Evolutionary conservation across 495 filamentous ascomycete species (phyloP).

Genomic region (Trichoderma parareesei): DNA sequence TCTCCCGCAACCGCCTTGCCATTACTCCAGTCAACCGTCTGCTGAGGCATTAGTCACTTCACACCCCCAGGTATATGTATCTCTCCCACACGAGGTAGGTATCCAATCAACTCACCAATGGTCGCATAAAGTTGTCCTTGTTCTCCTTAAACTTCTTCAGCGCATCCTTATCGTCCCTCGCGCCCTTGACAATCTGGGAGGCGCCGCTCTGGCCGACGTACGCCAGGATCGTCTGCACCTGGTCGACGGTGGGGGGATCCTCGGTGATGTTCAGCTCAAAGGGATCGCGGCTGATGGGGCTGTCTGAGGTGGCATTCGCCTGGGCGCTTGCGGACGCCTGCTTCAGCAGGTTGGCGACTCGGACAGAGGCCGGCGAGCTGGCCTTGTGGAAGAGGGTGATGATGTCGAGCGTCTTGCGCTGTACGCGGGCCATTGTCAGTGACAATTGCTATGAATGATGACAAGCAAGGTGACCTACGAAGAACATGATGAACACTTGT

Average conservation of each 20-base stretch:
- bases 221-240: slow-evolving; percentile 79
- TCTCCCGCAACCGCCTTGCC: slow-evolving; percentile 70
- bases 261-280: slow-evolving; percentile 87
- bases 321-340: slow-evolving; percentile 56
- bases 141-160: slow-evolving; percentile 59
- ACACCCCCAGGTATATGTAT: background rate
- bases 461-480: slow-evolving; percentile 16
- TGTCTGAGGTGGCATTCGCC: slow-evolving; percentile 52
- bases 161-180: slow-evolving; percentile 63
- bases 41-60: slow-evolving; percentile 12
- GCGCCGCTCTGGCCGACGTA: slow-evolving; percentile 56
- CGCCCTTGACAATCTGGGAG: slow-evolving; percentile 59
- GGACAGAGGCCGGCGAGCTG: slow-evolving; percentile 51
- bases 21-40: slow-evolving; percentile 92
- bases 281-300: slow-evolving; percentile 44
- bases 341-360: slow-evolving; percentile 65
- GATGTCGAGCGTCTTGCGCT: slow-evolving; percentile 81
- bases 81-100: no score
- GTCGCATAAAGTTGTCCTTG: slow-evolving; percentile 55
- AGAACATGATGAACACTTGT: slow-evolving; percentile 19
- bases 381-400: slow-evolving; percentile 94
- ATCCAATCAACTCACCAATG: slow-evolving; percentile 49
- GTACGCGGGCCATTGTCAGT: slow-evolving; percentile 13
- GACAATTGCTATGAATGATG: background rate
- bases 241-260: slow-evolving; percentile 68